Evolutionary conservation across 2,329 filamentous ascomycete species (phyloP), one percentile per base, ranked within the genome.

Genomic region (Stromatinia cepivora): DNA sequence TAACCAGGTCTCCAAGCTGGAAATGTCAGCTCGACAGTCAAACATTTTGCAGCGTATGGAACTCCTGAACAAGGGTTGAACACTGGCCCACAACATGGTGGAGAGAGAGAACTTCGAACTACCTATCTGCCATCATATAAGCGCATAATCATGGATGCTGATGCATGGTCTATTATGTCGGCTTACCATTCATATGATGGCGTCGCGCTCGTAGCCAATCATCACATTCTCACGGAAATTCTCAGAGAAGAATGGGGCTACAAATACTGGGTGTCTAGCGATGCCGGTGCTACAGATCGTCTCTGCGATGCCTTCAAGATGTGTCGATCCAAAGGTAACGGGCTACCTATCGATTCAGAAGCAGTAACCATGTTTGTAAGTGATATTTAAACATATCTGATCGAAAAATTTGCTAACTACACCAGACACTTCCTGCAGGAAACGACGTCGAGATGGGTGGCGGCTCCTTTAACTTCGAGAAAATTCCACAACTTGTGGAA

Each of bases 371-470:
- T 87, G 62, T 84, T 85, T 73, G 84, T 83, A 74, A 71, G 80
- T 71, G 7, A 31, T 46, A 2, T 28, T n/a, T 48, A 8, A 28
- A 15, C 8, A 25, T 9, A 13, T 36, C 10, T 10, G 4, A 11
- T 28, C 22, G n/a, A 7, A 46, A 11, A 9, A 10, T 28, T 13
- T 46, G 28, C 31, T 56, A 57, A 67, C 11, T 17, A 11, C 13
- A 66, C 2, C 17, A 85, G 79, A 81, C 87, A 11, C 83, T 93
- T 6, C 87, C 87, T 0, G 88, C 90, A 6, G 90, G 91, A 4
- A 90, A 88, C 63, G 90, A 92, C 73, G 84, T 90, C 17, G 91
- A 93, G 75, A 92, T 92, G 90, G 90, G 90, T 17, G 90, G 90
- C 52, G 90, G 91, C 28, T 89, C 87, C 28, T 92, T 87, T 81